phyloP scores from a whole-genome alignment of 1,284 basidiomycete genomes.

The Inonotus obliquus region DNA sequence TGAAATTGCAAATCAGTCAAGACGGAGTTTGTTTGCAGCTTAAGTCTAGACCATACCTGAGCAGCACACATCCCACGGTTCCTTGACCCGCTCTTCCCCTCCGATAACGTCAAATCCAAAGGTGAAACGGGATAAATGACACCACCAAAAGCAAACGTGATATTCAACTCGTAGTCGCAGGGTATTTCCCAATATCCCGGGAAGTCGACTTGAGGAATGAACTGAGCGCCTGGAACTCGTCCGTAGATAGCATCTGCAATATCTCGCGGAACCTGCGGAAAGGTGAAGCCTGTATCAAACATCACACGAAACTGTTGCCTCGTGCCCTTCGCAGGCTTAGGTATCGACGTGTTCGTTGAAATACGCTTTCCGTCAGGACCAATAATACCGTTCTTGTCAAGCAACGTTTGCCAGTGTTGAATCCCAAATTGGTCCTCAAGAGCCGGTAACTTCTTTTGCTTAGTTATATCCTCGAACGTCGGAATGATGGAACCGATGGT shows the following conservation, averaged over 20 bases:
- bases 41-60: background rate
- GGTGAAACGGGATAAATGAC: slow-evolving; percentile 22
- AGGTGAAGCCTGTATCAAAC: slow-evolving; percentile 23
- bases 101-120: slow-evolving; percentile 20
- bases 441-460: slow-evolving; percentile 21
- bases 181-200: slow-evolving; percentile 23
- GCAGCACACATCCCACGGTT: background rate
- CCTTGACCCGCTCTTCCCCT: background rate
- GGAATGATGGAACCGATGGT: slow-evolving; percentile 27
- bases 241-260: slow-evolving; percentile 26
- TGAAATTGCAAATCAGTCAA: background rate
- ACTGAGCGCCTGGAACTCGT: slow-evolving; percentile 22
- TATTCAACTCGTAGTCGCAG: slow-evolving; percentile 25
- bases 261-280: slow-evolving; percentile 20
- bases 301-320: slow-evolving; percentile 20
- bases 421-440: slow-evolving; percentile 15
- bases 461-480: slow-evolving; percentile 19
- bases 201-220: slow-evolving; percentile 2
- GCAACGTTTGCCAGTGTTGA: slow-evolving; percentile 24
- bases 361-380: slow-evolving; percentile 23
- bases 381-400: slow-evolving; percentile 23
- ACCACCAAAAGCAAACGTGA: slow-evolving; percentile 21
- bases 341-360: slow-evolving; percentile 17
- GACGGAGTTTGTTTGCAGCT: background rate
- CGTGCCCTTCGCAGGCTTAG: slow-evolving; percentile 13